These are phyloP conservation scores for Trypanosomatidae sp. DNA, from an alignment of 208 protist genomes.

Conservation along the genomic window DNA sequence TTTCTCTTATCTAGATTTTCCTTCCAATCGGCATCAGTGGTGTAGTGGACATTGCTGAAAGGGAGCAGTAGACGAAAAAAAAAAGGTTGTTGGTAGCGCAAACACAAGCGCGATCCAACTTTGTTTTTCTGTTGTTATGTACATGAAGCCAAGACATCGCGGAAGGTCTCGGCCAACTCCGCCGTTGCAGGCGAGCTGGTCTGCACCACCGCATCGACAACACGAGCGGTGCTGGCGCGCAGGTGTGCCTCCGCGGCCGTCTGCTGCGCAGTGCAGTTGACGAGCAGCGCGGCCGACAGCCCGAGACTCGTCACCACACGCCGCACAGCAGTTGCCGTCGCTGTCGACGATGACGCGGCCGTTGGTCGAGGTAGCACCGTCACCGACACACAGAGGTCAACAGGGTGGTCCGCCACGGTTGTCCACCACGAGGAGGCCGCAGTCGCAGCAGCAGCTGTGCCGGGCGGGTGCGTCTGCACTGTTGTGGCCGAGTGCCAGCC, in stretches of 20 bases:
- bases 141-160: slow-evolving; percentile 5
- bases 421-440: too few species aligned
- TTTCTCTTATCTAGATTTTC: too few species aligned
- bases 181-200: background rate
- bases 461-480: too few species aligned
- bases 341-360: background rate
- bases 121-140: too few species aligned
- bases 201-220: slow-evolving; percentile 22
- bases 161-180: background rate
- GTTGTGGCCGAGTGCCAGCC: slow-evolving; percentile 8
- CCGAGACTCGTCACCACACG: too few species aligned
- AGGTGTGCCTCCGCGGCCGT: slow-evolving; percentile 26
- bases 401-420: background rate
- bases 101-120: background rate
- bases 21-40: too few species aligned
- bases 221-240: slow-evolving; percentile 9
- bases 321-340: too few species aligned
- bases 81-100: too few species aligned
- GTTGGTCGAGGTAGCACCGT: slow-evolving; percentile 9
- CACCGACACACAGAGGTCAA: slow-evolving; percentile 18
- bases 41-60: too few species aligned
- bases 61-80: too few species aligned
- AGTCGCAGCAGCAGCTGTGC: too few species aligned
- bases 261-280: slow-evolving; percentile 45
- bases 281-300: too few species aligned